Base-by-base conservation (phyloP, 75 land plant species). In the Sequoiadendron giganteum region DNA sequence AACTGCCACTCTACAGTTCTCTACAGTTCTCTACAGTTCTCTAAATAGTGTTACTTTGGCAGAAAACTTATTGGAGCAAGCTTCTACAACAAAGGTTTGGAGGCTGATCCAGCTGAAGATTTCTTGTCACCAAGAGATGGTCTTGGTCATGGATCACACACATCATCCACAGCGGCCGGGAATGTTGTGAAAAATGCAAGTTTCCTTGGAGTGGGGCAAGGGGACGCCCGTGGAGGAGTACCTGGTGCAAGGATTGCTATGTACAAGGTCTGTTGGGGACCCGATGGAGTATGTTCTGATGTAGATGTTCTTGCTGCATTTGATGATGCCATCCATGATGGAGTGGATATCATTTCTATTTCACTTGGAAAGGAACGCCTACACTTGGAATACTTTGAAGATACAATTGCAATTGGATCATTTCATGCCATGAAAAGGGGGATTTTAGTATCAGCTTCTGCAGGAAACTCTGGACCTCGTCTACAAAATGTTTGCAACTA, bases 1-100 rank as follows among this genome's bases (percentile, higher is more conserved):
- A 58, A 58, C 25, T 18, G 3, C 6, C 25, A 58, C 16, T 3
- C 19, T 21, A 5, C 7, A 2, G 25, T 4, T 21, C 19, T 58
- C 25, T 58, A 58, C n/a, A n/a, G n/a, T n/a, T n/a, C 16, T 3
- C 19, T 21, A 5, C 7, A 2, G 25, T 4, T 21, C 19, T 58
- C 25, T 58, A 58, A 19, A 58, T 6, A 58, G 6, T 58, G 65
- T 5, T 30, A 72, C 6, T 72, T 72, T 72, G 30, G 76, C 91
- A 87, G 90, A 68, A 97, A 97, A 87, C 85, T 97, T 77, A 90
- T 97, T 58, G 99, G 99, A 7, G 99, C 95, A 0, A 84, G 95
- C 77, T 94, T 73, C 87, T 97, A 95, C 84, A 73, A 93, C 58
- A 91, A 86, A 40, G 97, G 97, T 1, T 58, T 72, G 30, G 93